Evolutionary conservation across 345 rosid genomes (phyloP).

Genomic region (Euphorbia lathyris): DNA sequence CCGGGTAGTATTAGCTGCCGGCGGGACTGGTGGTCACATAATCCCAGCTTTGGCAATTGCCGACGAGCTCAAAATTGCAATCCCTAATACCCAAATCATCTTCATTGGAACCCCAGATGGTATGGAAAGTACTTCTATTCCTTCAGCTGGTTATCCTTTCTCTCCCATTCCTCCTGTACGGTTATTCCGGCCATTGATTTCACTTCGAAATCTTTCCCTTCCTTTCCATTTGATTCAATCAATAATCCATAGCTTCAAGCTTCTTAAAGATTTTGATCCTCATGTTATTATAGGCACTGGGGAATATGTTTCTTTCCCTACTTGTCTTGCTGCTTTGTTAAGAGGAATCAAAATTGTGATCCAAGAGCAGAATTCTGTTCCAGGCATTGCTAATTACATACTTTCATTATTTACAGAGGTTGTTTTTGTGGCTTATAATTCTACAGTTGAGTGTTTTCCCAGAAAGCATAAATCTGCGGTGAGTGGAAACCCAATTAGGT

Average conservation of each 20-base stretch:
- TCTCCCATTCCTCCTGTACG: constrained; percentile 46
- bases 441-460: constrained; percentile 57
- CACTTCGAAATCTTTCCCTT: constrained; percentile 42
- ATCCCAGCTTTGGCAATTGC: constrained; percentile 75
- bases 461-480: constrained; percentile 52
- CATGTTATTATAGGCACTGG: constrained; percentile 77
- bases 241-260: constrained; percentile 32
- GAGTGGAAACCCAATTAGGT: constrained; percentile 75
- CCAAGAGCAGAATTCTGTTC: constrained; percentile 76
- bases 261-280: constrained; percentile 50
- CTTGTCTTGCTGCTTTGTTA: constrained; percentile 64
- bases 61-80: constrained; percentile 58
- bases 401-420: constrained; percentile 58
- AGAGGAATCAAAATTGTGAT: constrained; percentile 52
- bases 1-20: constrained; percentile 63
- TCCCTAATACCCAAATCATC: constrained; percentile 44
- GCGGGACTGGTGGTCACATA: constrained; percentile 85
- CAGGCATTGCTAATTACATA: constrained; percentile 62
- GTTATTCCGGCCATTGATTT: constrained; percentile 44
- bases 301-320: constrained; percentile 74
- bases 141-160: constrained; percentile 65
- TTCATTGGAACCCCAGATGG: constrained; percentile 67
- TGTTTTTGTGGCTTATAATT: constrained; percentile 69
- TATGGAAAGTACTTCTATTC: constrained; percentile 67
- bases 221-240: constrained; percentile 55